Evolutionary conservation across 192 early-diverging fungal genomes (phyloP).

Genomic region (Borealophlyctis nickersoniae): DNA sequence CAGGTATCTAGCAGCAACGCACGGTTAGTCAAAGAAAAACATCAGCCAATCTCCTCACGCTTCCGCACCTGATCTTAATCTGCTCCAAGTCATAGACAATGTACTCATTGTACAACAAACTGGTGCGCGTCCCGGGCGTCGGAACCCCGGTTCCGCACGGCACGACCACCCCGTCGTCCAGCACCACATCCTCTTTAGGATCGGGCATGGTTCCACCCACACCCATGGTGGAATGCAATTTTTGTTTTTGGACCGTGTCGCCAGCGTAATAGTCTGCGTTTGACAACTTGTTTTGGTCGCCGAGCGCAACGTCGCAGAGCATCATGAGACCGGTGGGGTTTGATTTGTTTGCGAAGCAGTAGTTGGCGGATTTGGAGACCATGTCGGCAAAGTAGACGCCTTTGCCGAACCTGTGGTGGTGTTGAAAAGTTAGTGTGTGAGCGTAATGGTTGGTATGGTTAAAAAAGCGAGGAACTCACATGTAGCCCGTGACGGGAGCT

Average conservation of each 20-base stretch:
- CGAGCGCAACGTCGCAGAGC: constrained; percentile 77
- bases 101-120: constrained; percentile 71
- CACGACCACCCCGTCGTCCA: constrained; percentile 50
- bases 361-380: constrained; percentile 72
- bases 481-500: constrained; percentile 59
- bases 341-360: constrained; percentile 46
- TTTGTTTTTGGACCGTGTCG: constrained; percentile 23
- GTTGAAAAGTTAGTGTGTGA: too few relatives aligned
- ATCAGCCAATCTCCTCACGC: too few relatives aligned
- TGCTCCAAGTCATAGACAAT: constrained; percentile 73
- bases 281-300: constrained; percentile 39
- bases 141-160: constrained; percentile 44
- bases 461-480: constrained; percentile 13
- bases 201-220: constrained; percentile 58
- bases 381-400: constrained; percentile 84
- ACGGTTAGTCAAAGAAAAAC: background rate
- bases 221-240: constrained; percentile 65
- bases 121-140: background rate
- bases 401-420: constrained; percentile 81
- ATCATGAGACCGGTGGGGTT: constrained; percentile 59
- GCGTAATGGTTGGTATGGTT: too few relatives aligned
- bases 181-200: constrained; percentile 30
- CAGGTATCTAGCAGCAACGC: background rate
- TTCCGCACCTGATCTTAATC: constrained; percentile 69
- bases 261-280: constrained; percentile 57